phyloP scores from a whole-genome alignment of 176 grass and related monocot genomes.

The Echinochloa phyllopogon region DNA sequence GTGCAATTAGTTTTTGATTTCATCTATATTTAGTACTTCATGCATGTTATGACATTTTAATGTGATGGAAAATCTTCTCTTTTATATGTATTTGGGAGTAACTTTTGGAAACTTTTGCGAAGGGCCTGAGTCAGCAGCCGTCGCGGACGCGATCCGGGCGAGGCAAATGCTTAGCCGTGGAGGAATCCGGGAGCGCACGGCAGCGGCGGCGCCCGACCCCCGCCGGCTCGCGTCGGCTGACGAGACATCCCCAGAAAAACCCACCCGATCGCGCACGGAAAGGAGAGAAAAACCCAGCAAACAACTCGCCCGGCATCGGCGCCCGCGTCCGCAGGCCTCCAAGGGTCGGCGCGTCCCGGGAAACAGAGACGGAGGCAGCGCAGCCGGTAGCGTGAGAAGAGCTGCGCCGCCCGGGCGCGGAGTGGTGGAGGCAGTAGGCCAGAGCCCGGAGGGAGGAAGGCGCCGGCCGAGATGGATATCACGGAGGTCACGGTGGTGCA shows the following conservation, averaged over 20 bases:
- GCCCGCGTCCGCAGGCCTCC: neutral
- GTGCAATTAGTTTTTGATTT: no score
- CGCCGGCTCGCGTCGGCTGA: neutral
- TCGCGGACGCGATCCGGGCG: no score
- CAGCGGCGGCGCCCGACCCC: neutral
- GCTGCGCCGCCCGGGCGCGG: no score
- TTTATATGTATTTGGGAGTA: no score
- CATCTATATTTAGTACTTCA: no score
- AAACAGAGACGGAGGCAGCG: neutral
- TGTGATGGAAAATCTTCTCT: no score
- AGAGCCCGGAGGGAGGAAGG: no score
- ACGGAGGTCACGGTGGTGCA: slow-evolving; percentile 82
- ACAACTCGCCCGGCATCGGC: neutral
- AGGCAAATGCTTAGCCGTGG: slow-evolving; percentile 7
- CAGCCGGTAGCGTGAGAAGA: no score
- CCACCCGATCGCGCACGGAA: neutral
- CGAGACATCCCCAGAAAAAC: neutral
- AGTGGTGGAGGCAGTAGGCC: no score
- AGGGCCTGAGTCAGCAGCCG: neutral
- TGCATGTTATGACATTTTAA: no score
- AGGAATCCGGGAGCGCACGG: neutral
- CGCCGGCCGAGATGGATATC: slow-evolving; percentile 53
- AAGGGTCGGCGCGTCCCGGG: neutral
- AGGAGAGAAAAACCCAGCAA: neutral
- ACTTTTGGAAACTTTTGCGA: no score